These are phyloP conservation scores for Talaromyces sp. DNA, from an alignment of 2,329 filamentous ascomycete genomes.

Conservation along the genomic window DNA sequence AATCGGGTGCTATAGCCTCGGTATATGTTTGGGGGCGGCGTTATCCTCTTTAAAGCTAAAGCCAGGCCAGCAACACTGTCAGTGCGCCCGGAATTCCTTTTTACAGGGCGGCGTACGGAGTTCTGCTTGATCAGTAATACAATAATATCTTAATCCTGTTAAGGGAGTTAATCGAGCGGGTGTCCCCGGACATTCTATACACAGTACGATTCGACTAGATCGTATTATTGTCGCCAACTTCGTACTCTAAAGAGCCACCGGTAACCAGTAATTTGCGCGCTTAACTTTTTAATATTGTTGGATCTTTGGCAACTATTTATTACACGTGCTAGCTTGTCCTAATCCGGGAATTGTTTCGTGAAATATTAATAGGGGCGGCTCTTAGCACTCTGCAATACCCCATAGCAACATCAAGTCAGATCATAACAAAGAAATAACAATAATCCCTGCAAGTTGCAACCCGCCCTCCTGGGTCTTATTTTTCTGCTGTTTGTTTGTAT, in stretches of 20 bases:
- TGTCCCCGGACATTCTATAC: background rate
- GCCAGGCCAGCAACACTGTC: background rate
- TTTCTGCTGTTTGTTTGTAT: background rate
- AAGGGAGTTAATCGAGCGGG: background rate
- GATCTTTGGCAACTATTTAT: too few relatives aligned
- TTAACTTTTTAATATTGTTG: background rate
- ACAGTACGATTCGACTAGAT: too few relatives aligned
- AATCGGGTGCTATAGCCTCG: background rate
- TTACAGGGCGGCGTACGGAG: too few relatives aligned
- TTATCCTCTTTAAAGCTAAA: background rate
- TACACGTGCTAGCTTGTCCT: background rate
- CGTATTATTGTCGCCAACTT: too few relatives aligned
- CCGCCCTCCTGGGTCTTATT: background rate
- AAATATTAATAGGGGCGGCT: background rate
- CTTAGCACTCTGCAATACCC: background rate
- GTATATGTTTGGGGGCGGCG: background rate
- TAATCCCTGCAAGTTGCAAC: background rate
- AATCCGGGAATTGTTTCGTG: background rate
- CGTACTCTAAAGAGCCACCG: too few relatives aligned
- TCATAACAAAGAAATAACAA: background rate
- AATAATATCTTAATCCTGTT: background rate
- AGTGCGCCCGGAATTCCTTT: background rate
- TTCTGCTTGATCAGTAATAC: background rate
- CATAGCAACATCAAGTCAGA: background rate
- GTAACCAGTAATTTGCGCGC: background rate